Evolutionary conservation across 2,329 filamentous ascomycete species (phyloP).

Genomic region (Phaeosphaeriaceae sp.): DNA sequence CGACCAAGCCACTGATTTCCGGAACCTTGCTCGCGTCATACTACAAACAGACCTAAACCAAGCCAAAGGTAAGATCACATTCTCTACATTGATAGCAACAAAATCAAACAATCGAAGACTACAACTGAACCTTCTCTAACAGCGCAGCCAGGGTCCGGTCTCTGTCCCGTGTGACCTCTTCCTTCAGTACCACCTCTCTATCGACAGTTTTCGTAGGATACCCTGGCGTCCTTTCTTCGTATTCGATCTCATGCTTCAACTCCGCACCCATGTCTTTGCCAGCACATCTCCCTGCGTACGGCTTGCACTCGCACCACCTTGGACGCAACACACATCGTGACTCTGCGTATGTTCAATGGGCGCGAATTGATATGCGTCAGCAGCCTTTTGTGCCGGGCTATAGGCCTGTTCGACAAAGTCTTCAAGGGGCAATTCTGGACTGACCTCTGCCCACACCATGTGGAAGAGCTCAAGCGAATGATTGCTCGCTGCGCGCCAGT

Average conservation of each 20-base stretch:
- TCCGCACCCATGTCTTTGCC: not conserved
- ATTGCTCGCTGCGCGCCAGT: not conserved
- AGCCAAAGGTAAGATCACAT: not conserved
- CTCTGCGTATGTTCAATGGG: not conserved
- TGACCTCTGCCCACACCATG: conserved; percentile 8
- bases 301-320: conserved; percentile 14
- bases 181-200: not conserved
- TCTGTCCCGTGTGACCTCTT: not conserved
- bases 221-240: not conserved
- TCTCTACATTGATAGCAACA: too few relatives aligned
- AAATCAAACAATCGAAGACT: too few relatives aligned
- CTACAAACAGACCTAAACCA: not conserved
- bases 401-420: not conserved
- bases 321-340: conserved; percentile 5
- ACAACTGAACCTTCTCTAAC: not conserved
- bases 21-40: not conserved
- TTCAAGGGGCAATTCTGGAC: not conserved
- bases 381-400: not conserved
- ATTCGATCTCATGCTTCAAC: not conserved
- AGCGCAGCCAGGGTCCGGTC: not conserved
- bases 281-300: conserved; percentile 1
- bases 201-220: not conserved
- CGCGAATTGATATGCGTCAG: not conserved
- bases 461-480: not conserved
- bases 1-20: not conserved